Percentiles rank a stretch among this genome's conserved stretches.
Evolutionary conservation across 1,284 basidiomycete species (phyloP).

Genomic region (Anthracocystis panici-leucophaei): DNA sequence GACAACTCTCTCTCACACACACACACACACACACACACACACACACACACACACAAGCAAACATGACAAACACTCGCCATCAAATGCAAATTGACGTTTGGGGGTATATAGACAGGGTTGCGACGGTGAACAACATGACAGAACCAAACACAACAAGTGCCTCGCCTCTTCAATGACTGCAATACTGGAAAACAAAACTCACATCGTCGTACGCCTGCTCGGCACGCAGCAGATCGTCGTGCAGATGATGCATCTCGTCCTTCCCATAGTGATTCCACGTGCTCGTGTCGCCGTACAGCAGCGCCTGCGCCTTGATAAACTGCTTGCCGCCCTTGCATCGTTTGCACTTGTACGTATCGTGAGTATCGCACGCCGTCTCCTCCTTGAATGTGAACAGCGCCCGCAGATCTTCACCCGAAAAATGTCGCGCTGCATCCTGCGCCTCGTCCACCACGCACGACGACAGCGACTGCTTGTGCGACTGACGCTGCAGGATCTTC

Average conservation of each 20-base stretch:
- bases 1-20: background rate
- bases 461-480: conserved; percentile 94
- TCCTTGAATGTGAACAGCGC: conserved; percentile 94
- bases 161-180: conserved; percentile 56
- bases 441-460: conserved; percentile 98
- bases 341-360: conserved; percentile 85
- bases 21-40: too few relatives aligned
- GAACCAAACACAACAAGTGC: background rate
- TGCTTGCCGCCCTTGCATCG: conserved; percentile 91
- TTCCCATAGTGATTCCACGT: conserved; percentile 99
- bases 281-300: conserved; percentile 96
- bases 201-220: conserved; percentile 87
- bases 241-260: conserved; percentile 85
- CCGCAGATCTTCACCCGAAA: conserved; percentile 87
- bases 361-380: conserved; percentile 89
- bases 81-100: background rate
- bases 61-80: background rate
- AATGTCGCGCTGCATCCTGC: conserved; percentile 94
- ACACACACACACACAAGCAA: background rate
- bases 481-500: conserved; percentile 91
- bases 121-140: background rate
- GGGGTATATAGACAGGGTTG: conserved; percentile 6
- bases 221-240: conserved; percentile 93
- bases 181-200: conserved; percentile 71
- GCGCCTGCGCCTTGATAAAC: conserved; percentile 81